Evolutionary conservation across 345 rosid genomes (phyloP).

Genomic region (Abelmoschus esculentus): DNA sequence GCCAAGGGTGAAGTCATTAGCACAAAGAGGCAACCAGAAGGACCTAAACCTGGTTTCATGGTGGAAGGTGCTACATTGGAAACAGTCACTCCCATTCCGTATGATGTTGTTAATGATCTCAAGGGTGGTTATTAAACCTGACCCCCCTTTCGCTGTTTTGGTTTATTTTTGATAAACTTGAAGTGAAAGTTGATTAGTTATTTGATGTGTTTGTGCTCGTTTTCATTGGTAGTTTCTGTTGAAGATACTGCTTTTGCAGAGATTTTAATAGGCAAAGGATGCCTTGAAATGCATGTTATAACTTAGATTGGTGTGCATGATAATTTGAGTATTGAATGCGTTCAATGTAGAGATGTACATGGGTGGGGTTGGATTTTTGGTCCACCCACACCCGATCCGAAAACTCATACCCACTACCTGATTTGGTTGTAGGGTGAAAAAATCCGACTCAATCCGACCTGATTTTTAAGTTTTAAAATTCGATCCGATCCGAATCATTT

Average conservation of each 20-base stretch:
- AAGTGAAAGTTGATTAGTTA: not conserved
- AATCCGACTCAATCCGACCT: too few relatives aligned
- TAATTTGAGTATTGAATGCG: too few relatives aligned
- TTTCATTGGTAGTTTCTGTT: not conserved
- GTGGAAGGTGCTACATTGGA: constrained; percentile 62
- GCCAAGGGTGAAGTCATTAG: constrained; percentile 51
- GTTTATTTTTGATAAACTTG: not conserved
- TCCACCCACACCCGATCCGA: too few relatives aligned
- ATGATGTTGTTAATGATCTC: constrained; percentile 70
- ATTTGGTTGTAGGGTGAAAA: too few relatives aligned
- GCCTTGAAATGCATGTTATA: too few relatives aligned
- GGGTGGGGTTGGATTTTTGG: too few relatives aligned
- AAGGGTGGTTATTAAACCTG: constrained; percentile 60
- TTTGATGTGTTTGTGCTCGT: not conserved
- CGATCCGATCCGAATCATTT: too few relatives aligned
- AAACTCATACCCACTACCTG: too few relatives aligned
- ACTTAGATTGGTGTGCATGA: too few relatives aligned
- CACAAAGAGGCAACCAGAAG: constrained; percentile 66
- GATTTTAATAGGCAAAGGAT: not conserved
- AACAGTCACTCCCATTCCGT: constrained; percentile 68
- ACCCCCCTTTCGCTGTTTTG: not conserved
- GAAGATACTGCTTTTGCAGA: not conserved
- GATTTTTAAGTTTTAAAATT: too few relatives aligned
- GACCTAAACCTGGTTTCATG: constrained; percentile 78
- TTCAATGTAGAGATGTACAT: too few relatives aligned